Conservation (phyloP, 2,329 filamentous ascomycete genomes). For the Pseudogymnoascus sp. region DNA sequence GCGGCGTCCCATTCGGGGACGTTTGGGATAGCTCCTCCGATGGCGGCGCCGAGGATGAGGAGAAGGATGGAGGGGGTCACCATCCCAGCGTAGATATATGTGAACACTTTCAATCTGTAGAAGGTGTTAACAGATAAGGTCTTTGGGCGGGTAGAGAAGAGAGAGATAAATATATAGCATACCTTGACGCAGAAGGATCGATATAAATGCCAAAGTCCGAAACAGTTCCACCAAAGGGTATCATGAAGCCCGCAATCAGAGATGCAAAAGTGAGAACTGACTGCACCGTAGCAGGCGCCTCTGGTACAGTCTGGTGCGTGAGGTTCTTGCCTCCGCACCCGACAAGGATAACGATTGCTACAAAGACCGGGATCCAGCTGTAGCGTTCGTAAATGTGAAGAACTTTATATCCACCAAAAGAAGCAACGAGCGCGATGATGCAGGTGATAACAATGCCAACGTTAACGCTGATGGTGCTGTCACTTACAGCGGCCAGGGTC, state of each 20-base stretch:
- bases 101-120: constrained; percentile 35
- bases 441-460: constrained; percentile 55
- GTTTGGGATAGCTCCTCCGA: constrained; percentile 50
- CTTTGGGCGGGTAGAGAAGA: background rate
- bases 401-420: constrained; percentile 51
- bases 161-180: constrained; percentile 20
- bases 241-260: constrained; percentile 54
- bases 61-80: constrained; percentile 47
- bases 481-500: constrained; percentile 46
- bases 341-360: constrained; percentile 46
- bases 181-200: constrained; percentile 45
- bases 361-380: constrained; percentile 47
- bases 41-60: constrained; percentile 57
- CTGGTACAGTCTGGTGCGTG: constrained; percentile 36
- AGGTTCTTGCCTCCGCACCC: constrained; percentile 46
- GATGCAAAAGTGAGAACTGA: constrained; percentile 49
- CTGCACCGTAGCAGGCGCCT: constrained; percentile 35
- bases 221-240: constrained; percentile 51
- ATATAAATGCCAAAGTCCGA: constrained; percentile 56
- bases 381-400: constrained; percentile 52
- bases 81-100: constrained; percentile 50
- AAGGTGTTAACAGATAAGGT: constrained; percentile 13
- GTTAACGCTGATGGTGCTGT: constrained; percentile 40
- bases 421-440: constrained; percentile 48
- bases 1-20: constrained; percentile 45